phyloP scores from a whole-genome alignment of 352 stramenopile species.

The Saprolegnia diclina region DNA sequence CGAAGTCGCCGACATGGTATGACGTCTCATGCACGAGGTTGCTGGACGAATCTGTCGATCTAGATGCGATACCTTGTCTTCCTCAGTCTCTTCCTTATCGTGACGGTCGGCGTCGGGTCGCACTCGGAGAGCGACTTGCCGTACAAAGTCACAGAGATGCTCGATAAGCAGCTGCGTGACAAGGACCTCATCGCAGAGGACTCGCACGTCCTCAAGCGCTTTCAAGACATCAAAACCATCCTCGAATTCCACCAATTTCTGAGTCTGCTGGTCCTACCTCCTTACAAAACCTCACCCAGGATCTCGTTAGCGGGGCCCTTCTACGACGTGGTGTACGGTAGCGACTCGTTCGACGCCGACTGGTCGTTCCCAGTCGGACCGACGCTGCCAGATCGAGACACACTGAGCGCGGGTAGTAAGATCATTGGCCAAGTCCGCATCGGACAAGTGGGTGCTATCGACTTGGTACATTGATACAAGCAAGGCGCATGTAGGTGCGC shows the following conservation, averaged over 20 bases:
- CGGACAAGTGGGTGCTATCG: slow-evolving; percentile 16
- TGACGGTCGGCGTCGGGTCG: slow-evolving; percentile 16
- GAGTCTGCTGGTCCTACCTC: background rate
- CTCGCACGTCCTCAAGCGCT: slow-evolving; percentile 9
- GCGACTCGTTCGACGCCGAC: slow-evolving; percentile 21
- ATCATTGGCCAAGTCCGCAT: slow-evolving; percentile 24
- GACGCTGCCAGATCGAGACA: slow-evolving; percentile 2
- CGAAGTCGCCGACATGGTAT: slow-evolving; percentile 22
- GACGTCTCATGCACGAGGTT: background rate
- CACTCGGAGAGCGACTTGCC: background rate
- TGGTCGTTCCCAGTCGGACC: background rate
- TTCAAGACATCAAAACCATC: slow-evolving; percentile 24
- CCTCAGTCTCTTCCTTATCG: slow-evolving; percentile 19
- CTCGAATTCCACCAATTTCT: slow-evolving; percentile 20
- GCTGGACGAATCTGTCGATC: background rate
- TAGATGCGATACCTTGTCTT: slow-evolving; percentile 26
- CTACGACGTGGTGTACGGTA: slow-evolving; percentile 21
- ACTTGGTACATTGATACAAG: slow-evolving; percentile 4
- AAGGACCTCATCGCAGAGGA: slow-evolving; percentile 5
- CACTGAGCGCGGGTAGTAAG: background rate
- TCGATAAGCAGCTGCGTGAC: slow-evolving; percentile 21
- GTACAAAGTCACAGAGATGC: slow-evolving; percentile 22
- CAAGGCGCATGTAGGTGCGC: slow-evolving; percentile 7
- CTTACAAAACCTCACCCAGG: background rate
- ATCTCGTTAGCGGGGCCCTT: slow-evolving; percentile 20